Percentiles rank a stretch among this genome's conserved stretches.
phyloP scores from a whole-genome alignment of 2,329 filamentous ascomycete species.

The Nemania sp. region DNA sequence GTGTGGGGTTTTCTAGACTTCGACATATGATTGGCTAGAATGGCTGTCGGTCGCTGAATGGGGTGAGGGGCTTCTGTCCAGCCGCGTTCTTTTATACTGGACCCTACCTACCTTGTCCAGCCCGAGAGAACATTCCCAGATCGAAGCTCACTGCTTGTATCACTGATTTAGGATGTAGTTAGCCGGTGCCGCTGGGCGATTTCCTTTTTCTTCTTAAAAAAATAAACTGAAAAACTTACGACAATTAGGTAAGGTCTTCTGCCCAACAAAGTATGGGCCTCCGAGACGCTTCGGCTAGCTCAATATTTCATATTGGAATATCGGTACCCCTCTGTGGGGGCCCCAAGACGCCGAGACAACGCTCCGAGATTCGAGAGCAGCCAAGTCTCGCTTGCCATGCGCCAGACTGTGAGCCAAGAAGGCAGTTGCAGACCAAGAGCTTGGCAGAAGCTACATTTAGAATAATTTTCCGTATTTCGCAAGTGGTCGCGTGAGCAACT shows the following conservation, averaged over 20 bases:
- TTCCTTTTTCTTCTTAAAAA: no score
- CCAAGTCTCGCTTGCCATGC: constrained; percentile 12
- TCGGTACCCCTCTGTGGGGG: background rate
- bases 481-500: constrained; percentile 38
- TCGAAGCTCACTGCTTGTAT: no score
- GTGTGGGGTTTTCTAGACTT: background rate
- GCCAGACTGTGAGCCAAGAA: constrained; percentile 9
- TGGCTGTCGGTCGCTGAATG: background rate
- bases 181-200: no score
- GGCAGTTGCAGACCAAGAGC: constrained; percentile 4
- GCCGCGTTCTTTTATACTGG: constrained; percentile 5
- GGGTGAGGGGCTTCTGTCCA: background rate
- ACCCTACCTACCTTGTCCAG: background rate
- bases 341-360: constrained; percentile 1
- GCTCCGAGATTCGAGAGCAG: background rate
- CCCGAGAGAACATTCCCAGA: no score
- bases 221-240: no score
- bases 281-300: no score
- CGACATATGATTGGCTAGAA: background rate
- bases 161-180: no score
- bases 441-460: constrained; percentile 11
- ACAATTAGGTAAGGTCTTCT: no score
- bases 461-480: constrained; percentile 25
- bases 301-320: no score
- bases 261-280: no score